These are phyloP conservation scores for Penicillium paradoxum DNA, from an alignment of 495 filamentous ascomycete species.

Conservation along the genomic window DNA sequence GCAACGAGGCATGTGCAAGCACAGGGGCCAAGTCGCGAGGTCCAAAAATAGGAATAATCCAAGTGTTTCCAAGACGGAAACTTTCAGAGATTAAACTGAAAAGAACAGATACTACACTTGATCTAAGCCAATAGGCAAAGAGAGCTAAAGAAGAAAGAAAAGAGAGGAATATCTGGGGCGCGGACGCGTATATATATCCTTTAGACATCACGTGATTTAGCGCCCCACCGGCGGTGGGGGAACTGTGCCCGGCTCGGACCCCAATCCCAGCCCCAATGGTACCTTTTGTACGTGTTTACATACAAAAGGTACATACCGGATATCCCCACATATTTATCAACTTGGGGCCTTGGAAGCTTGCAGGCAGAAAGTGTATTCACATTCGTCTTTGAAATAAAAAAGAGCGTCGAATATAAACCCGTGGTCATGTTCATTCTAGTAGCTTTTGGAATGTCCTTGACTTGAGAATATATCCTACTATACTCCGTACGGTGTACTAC, in stretches of 20 bases:
- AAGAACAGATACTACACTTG: slow-evolving; percentile 99
- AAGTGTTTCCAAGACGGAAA: slow-evolving; percentile 63
- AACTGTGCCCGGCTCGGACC: neutral
- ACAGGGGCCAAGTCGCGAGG: too few species aligned
- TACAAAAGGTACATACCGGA: neutral
- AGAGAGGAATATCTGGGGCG: slow-evolving; percentile 25
- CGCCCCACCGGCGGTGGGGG: too few species aligned
- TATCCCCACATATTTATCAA: neutral
- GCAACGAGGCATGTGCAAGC: slow-evolving; percentile 71
- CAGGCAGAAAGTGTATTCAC: too few species aligned
- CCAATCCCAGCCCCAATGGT: neutral
- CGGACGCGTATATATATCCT: neutral
- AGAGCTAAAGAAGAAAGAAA: slow-evolving; percentile 52
- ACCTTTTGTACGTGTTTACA: neutral
- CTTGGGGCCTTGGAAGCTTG: too few species aligned
- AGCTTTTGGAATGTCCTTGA: too few species aligned
- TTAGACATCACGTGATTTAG: neutral
- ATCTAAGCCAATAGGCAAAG: slow-evolving; percentile 68
- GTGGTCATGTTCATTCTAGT: too few species aligned
- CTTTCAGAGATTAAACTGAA: slow-evolving; percentile 88
- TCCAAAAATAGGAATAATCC: slow-evolving; percentile 84
- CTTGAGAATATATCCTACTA: too few species aligned
- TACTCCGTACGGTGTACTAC: too few species aligned
- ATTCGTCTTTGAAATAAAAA: too few species aligned
- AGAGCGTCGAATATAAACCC: too few species aligned